Percentiles rank a stretch among this genome's conserved stretches.
Conservation (phyloP, 2,329 filamentous ascomycete genomes). For the Juglanconis juglandina region DNA sequence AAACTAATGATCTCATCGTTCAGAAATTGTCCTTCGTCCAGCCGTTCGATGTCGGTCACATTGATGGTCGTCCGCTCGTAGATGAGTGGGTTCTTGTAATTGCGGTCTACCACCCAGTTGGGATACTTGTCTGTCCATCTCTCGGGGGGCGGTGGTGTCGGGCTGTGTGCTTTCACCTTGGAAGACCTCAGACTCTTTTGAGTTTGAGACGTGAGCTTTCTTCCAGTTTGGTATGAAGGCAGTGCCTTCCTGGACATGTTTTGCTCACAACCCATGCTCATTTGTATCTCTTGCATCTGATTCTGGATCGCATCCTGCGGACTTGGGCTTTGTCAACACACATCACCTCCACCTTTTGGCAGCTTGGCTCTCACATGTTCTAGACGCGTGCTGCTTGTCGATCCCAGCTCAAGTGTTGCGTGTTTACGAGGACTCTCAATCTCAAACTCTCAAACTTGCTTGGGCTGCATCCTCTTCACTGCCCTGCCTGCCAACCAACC, state of each 20-base stretch:
- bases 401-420: too few relatives aligned
- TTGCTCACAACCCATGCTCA: conserved; percentile 3
- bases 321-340: background rate
- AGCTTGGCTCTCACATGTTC: conserved; percentile 9
- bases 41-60: conserved; percentile 67
- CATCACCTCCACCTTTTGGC: background rate
- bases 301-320: conserved; percentile 6
- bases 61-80: conserved; percentile 67
- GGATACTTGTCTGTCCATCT: conserved; percentile 51
- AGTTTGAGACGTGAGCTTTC: conserved; percentile 15
- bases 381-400: conserved; percentile 7
- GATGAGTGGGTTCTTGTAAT: conserved; percentile 58
- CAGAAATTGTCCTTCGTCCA: conserved; percentile 81
- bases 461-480: too few relatives aligned
- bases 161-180: conserved; percentile 3
- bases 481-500: too few relatives aligned
- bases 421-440: too few relatives aligned
- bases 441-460: too few relatives aligned
- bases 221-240: background rate
- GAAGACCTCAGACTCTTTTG: conserved; percentile 17
- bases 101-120: conserved; percentile 41
- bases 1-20: conserved; percentile 93
- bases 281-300: conserved; percentile 13
- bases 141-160: conserved; percentile 20
- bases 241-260: background rate